These are phyloP conservation scores for Hydrangea macrophylla DNA, from an alignment of 148 eudicot genomes.

Conservation along the genomic window DNA sequence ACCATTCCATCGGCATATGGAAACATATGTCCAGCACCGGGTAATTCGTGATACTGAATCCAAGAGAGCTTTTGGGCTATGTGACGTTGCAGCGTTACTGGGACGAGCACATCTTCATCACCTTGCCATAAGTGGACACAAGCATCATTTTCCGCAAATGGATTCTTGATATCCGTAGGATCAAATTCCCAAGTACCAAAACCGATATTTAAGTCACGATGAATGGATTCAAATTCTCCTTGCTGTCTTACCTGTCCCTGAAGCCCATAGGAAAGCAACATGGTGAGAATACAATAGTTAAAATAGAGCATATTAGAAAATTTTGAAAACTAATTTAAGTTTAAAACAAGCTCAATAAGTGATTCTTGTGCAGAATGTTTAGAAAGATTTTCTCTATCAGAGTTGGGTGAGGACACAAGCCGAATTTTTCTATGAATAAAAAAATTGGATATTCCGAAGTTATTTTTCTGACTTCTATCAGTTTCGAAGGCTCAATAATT, in stretches of 20 bases:
- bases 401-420: neutral
- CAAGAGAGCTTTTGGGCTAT: constrained; percentile 61
- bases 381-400: too few species aligned
- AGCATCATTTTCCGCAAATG: constrained; percentile 55
- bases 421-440: neutral
- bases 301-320: neutral
- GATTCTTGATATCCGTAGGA: constrained; percentile 54
- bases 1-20: constrained; percentile 54
- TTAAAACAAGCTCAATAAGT: neutral
- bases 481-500: neutral
- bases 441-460: neutral
- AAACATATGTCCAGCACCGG: constrained; percentile 71
- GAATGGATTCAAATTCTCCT: constrained; percentile 64
- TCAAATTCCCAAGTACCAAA: constrained; percentile 78
- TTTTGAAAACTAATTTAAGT: neutral
- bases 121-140: constrained; percentile 85
- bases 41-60: constrained; percentile 66
- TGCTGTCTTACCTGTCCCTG: constrained; percentile 60
- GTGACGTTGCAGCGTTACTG: constrained; percentile 49
- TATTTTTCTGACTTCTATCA: neutral
- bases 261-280: neutral
- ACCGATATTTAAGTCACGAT: constrained; percentile 58
- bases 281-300: neutral
- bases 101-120: constrained; percentile 58
- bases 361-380: neutral